A percentile compares a stretch with the other conserved stretches of the same genome.
phyloP scores from a whole-genome alignment of 495 filamentous ascomycete genomes.

The Talaromyces borbonicus region DNA sequence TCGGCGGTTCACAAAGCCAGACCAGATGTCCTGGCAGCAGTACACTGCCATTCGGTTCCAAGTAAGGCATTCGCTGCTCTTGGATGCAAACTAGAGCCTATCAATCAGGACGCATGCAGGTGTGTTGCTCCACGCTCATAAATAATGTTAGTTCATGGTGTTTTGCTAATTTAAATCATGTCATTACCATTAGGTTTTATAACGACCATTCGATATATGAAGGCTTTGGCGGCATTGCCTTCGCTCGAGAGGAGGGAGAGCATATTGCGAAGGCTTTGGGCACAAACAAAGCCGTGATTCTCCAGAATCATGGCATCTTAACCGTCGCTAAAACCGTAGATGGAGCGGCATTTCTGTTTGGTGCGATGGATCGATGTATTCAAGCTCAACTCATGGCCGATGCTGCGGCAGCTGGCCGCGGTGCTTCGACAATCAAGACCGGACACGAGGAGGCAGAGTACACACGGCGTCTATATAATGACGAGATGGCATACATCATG shows the following conservation, averaged over 20 bases:
- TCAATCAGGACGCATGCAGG: too few species aligned
- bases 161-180: too few species aligned
- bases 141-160: too few species aligned
- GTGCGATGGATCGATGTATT: neutral
- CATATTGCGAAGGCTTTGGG: neutral
- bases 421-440: neutral
- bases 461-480: neutral
- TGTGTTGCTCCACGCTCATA: too few species aligned
- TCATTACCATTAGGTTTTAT: too few species aligned
- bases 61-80: too few species aligned
- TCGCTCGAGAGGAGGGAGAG: neutral
- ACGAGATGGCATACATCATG: too few species aligned
- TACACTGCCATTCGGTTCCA: too few species aligned
- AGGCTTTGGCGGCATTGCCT: neutral
- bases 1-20: too few species aligned
- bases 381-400: neutral
- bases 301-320: neutral
- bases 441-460: neutral
- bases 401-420: neutral
- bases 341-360: neutral
- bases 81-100: too few species aligned
- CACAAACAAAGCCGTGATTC: neutral
- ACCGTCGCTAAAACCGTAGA: neutral
- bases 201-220: too few species aligned
- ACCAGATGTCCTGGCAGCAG: too few species aligned